These are phyloP conservation scores for Wickerhamomyces subpelliculosus DNA, from an alignment of 805 yeast genomes.

Conservation along the genomic window DNA sequence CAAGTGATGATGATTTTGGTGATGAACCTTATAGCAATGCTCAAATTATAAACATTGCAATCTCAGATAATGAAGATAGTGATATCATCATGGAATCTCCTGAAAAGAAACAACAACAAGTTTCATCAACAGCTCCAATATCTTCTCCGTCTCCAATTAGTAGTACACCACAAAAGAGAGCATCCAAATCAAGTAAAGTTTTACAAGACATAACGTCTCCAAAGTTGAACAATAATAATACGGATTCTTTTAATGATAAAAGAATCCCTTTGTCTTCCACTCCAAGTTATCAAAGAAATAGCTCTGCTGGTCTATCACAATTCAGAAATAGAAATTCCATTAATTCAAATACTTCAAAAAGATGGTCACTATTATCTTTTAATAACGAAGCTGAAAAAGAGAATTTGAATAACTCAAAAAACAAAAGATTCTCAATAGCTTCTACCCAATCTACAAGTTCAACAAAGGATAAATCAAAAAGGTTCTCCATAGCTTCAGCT, in stretches of 20 bases:
- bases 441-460: constrained; percentile 12
- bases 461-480: background rate
- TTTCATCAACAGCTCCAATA: constrained; percentile 5
- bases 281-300: constrained; percentile 15
- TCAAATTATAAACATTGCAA: constrained; percentile 15
- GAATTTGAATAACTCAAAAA: constrained; percentile 4
- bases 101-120: constrained; percentile 7
- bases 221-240: background rate
- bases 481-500: background rate
- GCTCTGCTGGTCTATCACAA: constrained; percentile 15
- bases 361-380: constrained; percentile 23
- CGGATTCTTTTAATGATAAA: constrained; percentile 15
- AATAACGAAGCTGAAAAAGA: constrained; percentile 15
- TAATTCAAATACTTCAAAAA: constrained; percentile 17
- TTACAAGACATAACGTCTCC: background rate
- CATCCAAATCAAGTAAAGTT: background rate
- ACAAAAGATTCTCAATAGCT: constrained; percentile 16
- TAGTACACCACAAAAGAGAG: no score
- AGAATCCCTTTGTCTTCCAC: constrained; percentile 10
- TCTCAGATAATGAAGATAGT: constrained; percentile 20
- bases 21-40: constrained; percentile 16
- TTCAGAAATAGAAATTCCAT: constrained; percentile 17
- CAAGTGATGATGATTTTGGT: constrained; percentile 8
- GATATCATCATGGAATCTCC: constrained; percentile 12
- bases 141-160: constrained; percentile 1